Percentiles rank a stretch among this genome's conserved stretches.
These are phyloP conservation scores for Saccharomyces eubayanus DNA, from an alignment of 805 yeast species.

Conservation along the genomic window DNA sequence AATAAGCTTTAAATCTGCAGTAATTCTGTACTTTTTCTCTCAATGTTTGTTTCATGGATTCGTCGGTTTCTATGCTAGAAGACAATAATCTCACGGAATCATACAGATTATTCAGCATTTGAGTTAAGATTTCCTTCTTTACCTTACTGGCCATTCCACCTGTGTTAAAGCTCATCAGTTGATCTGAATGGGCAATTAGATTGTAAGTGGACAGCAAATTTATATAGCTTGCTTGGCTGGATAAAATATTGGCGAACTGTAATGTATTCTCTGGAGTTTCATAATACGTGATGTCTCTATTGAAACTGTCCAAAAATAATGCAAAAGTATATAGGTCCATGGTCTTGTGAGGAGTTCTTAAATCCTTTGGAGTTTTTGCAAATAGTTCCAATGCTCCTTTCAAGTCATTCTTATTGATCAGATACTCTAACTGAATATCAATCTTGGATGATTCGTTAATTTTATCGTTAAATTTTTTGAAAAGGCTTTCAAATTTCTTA, in stretches of 20 bases:
- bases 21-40: conserved; percentile 17
- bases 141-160: conserved; percentile 5
- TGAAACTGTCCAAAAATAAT: conserved; percentile 19
- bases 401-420: conserved; percentile 13
- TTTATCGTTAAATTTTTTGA: conserved; percentile 11
- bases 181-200: conserved; percentile 8
- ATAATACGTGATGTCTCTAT: conserved; percentile 3
- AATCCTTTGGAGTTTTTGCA: conserved; percentile 5
- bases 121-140: conserved; percentile 15
- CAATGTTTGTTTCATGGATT: conserved; percentile 3
- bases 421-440: conserved; percentile 19
- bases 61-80: conserved; percentile 1
- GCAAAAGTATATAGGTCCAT: conserved; percentile 21
- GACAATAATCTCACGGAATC: conserved; percentile 17
- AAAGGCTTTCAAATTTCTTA: conserved; percentile 11
- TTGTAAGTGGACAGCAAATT: conserved; percentile 15
- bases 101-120: conserved; percentile 23
- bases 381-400: conserved; percentile 18
- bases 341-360: conserved; percentile 13
- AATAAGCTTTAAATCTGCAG: conserved; percentile 22
- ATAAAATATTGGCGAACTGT: conserved; percentile 25
- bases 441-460: conserved; percentile 8
- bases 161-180: conserved; percentile 2
- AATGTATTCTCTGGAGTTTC: conserved; percentile 18
- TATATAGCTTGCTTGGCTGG: conserved; percentile 14